These are phyloP conservation scores for Epichloe amarillans DNA, from an alignment of 2,329 filamentous ascomycete species.

Conservation along the genomic window DNA sequence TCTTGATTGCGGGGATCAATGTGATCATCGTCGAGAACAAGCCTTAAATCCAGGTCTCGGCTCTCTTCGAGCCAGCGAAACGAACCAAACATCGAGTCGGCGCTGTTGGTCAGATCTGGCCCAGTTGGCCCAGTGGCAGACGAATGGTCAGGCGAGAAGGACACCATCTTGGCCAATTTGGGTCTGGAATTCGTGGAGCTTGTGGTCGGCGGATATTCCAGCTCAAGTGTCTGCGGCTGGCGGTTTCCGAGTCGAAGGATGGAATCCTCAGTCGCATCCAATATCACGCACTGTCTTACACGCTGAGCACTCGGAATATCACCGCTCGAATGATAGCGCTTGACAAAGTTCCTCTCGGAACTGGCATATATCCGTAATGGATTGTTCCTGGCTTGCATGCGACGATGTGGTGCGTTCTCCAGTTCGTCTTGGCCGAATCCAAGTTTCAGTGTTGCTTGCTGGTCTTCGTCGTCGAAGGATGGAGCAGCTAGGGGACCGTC, in stretches of 20 bases:
- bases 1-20: slow-evolving; percentile 40
- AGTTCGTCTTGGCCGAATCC: slow-evolving; percentile 9
- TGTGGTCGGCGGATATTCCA: slow-evolving; percentile 3
- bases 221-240: slow-evolving; percentile 12
- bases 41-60: slow-evolving; percentile 51
- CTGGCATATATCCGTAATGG: slow-evolving; percentile 1
- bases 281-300: slow-evolving; percentile 24
- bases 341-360: slow-evolving; percentile 13
- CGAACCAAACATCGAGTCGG: slow-evolving; percentile 49
- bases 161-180: slow-evolving; percentile 13
- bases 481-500: slow-evolving; percentile 11
- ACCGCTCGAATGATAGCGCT: slow-evolving; percentile 54
- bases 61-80: slow-evolving; percentile 66
- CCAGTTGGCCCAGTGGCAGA: slow-evolving; percentile 1
- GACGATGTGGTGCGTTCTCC: slow-evolving; percentile 6
- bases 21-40: slow-evolving; percentile 60
- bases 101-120: slow-evolving; percentile 9
- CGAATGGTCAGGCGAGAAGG: slow-evolving; percentile 9
- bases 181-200: neutral
- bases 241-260: slow-evolving; percentile 14
- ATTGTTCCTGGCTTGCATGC: neutral
- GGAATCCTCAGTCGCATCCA: slow-evolving; percentile 16
- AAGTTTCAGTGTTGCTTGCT: slow-evolving; percentile 2
- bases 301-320: slow-evolving; percentile 48
- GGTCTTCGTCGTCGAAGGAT: slow-evolving; percentile 4